Evolutionary conservation across 208 protist species (phyloP), one percentile per base, ranked within the genome.

Genomic region (Endotrypanum monterogeii): DNA sequence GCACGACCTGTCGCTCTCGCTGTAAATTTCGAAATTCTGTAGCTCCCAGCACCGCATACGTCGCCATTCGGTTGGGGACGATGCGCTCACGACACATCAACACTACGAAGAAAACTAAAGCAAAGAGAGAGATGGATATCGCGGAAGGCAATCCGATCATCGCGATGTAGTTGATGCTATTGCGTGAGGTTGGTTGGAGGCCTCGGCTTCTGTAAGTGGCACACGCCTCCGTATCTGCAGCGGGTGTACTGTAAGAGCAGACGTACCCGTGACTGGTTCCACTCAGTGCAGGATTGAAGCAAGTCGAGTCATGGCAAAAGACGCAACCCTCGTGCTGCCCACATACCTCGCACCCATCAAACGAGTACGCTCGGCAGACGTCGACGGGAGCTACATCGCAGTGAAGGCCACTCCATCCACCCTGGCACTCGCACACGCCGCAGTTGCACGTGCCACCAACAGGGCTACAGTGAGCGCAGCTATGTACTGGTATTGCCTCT

Each of bases 241-340:
- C 71, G 16, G 70, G 62, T 41, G 76, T 63, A 63, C 71, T 65
- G 68, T 84, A 68, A 30, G 80, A 83, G 82, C 81, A 85, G 18
- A 62, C 51, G 78, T 88, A 83, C 62, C 79, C 79, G 57, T 60
- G 58, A 35, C 41, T 23, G 9, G 75, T 76, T 32, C 73, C 84
- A 37, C 44, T 66, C 51, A 85, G 68, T 52, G 69, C 44, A 37
- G 65, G 69, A 48, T 80, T 79, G 79, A 80, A 82, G 75, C 84
- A 89, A 55, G 77, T 76, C 41, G 67, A 73, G 79, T 89, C 84
- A 32, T 61, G 67, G 78, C 84, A 89, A 65, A 84, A 89, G 67
- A 50, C 73, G 68, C 84, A 89, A 12, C 70, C 76, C 32, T 25
- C 57, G 32, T 74, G 69, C 48, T 69, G 61, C 44, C 50, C 66